Evolutionary conservation across 768 basidiomycete genomes (phyloP).

Genomic region (Pisolithus microcarpus): DNA sequence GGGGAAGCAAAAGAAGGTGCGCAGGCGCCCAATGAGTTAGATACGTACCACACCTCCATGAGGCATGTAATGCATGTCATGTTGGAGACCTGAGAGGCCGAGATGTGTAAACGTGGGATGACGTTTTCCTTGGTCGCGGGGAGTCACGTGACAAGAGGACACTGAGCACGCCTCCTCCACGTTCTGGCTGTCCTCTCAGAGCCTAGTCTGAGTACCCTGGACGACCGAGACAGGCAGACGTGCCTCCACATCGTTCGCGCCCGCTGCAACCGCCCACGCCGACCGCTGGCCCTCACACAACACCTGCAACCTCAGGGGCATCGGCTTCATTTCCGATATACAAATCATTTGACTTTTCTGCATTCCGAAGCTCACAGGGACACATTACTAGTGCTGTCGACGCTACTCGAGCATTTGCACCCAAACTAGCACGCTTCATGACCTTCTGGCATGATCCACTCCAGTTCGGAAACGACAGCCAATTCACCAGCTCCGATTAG

Average conservation of each 20-base stretch:
- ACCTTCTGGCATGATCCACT: slow-evolving; percentile 22
- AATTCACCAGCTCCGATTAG: slow-evolving; percentile 30
- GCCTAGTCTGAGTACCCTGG: neutral
- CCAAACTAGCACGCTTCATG: slow-evolving; percentile 12
- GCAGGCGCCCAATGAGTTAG: neutral
- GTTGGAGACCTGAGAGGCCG: too few species aligned
- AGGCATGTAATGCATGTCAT: neutral
- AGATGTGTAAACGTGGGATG: too few species aligned
- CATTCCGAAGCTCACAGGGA: neutral
- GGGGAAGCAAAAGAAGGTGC: neutral
- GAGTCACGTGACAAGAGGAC: neutral
- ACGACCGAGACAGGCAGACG: neutral
- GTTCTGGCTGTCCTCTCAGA: neutral
- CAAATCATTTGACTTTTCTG: neutral
- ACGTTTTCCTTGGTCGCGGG: too few species aligned
- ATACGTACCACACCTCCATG: neutral
- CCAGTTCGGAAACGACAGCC: slow-evolving; percentile 30
- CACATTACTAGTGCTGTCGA: neutral
- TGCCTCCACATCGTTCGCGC: too few species aligned
- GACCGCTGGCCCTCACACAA: neutral
- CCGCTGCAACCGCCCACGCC: neutral
- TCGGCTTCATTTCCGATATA: slow-evolving; percentile 1
- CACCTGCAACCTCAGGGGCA: neutral
- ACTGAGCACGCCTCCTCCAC: slow-evolving; percentile 2
- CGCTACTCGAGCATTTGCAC: neutral